Conservation (phyloP, 2,329 filamentous ascomycete genomes). For the Chrysoporthe deuterocubensis region DNA sequence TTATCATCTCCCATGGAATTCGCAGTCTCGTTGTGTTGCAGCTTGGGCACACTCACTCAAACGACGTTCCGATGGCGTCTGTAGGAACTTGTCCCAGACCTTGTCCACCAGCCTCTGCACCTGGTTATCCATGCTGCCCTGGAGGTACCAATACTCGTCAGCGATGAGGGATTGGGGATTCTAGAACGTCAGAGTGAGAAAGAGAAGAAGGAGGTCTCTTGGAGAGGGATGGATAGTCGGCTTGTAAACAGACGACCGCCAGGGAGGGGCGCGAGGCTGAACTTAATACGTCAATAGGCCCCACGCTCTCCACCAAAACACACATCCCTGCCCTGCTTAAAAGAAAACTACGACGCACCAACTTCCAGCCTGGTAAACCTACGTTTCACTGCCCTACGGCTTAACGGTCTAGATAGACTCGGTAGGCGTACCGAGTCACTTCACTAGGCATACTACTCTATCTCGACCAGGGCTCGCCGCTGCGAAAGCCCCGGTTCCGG, state of each 20-base stretch:
- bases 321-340: constrained; percentile 25
- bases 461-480: too few species aligned
- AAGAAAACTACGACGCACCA: background rate
- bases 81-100: constrained; percentile 66
- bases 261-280: background rate
- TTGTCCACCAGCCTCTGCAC: constrained; percentile 72
- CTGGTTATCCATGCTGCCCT: constrained; percentile 72
- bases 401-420: too few species aligned
- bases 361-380: constrained; percentile 16
- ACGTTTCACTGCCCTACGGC: constrained; percentile 24
- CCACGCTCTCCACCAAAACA: constrained; percentile 16
- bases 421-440: too few species aligned
- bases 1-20: background rate
- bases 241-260: background rate
- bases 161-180: background rate
- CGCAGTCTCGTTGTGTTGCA: background rate
- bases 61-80: constrained; percentile 52
- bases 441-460: too few species aligned
- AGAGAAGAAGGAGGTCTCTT: background rate
- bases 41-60: constrained; percentile 48
- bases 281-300: background rate
- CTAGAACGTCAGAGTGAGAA: background rate
- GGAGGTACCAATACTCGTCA: background rate
- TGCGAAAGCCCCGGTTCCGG: too few species aligned
- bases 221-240: background rate